Evolutionary conservation across 139 green algal species (phyloP), one percentile per base, ranked within the genome.

Genomic region (Picochlorum sp.): DNA sequence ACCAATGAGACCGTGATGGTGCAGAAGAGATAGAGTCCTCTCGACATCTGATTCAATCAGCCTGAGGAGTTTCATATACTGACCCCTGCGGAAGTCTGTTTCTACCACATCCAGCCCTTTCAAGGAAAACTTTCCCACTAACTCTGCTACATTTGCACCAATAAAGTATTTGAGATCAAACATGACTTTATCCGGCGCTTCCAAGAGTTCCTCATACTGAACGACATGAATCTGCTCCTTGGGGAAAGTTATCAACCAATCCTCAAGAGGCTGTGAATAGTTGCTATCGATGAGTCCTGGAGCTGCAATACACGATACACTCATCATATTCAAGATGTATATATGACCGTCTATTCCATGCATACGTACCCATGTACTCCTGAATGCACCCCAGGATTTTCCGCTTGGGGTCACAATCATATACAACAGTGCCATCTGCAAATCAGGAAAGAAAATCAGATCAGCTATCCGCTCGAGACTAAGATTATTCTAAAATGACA

Each of bases 161-260:
- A 65, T 18, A 14, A 65, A 65, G 2, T 28, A 49, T 65, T 65
- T 65, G 2, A 65, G 23, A 26, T 65, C 58, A 52, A 45, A 65
- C 15, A 65, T 18, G 2, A 65, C 58, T 51, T 52, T 51, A 31
- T 65, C 58, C 14, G 58, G 58, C 13, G 58, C 23, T 65, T 65
- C 20, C 15, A 45, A 8, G 20, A 65, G 58, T 14, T 65, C 58
- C 11, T 65, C 58, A 20, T 45, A 65, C 21, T 65, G 58, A 59
- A 65, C 57, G 6, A 59, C 58, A 16, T 65, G 58, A 0, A 65
- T 49, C 28, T 65, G 58, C 9, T 65, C 23, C 20, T 9, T 57
- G 10, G 58, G 58, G 23, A 65, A 65, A 15, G 58, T 65, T 15
- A 18, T 9, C 6, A 65, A 23, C 58, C 58, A 65, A 31, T 20